Base-by-base conservation (phyloP, 106 monocot genomes). In the Dendrobium nobile region DNA sequence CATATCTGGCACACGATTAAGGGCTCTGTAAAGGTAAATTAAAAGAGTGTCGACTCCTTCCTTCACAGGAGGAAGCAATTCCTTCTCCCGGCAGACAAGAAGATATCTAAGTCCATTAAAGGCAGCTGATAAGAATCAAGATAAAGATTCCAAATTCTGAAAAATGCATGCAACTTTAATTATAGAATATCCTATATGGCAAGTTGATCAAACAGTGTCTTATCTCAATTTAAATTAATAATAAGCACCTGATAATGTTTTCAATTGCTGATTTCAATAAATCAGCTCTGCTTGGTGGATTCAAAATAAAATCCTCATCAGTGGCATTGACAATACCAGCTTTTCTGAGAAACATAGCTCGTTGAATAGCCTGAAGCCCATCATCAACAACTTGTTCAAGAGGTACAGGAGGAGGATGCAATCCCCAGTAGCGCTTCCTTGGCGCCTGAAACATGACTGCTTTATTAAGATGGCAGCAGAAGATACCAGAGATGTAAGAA, bases 1-100 rank as follows among this genome's bases (percentile, higher is more conserved):
- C 99, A 99, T 99, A 85, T 95, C 91, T 84, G 81, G 83, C 26
- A 99, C 88, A 82, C 65, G 86, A 90, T 99, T 85, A 41, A 99
- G 95, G 47, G 95, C 87, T 85, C 95, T 89, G 83, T 95, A 99
- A 54, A 99, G 99, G 79, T 95, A 99, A 91, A 99, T 93, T 37
- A 99, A 79, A 88, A 99, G 91, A 77, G 99, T 95, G 89, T 99
- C 99, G 26, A 99, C 93, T 58, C 99, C 99, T 80, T 95, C 91
- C 78, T 82, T 87, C 47, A 95, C 82, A 42, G 84, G 56, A 82
- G 87, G 77, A 78, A 54, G 81, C 76, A 95, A 89, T 64, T 88
- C 85, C 87, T 86, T 91, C 51, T 88, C 79, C 55, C 99, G 89
- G 54, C 85, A 89, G 44, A 84, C 67, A 77, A 77, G 54, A 10